Base-by-base conservation (phyloP, 140 eudicot species). In the Anethum foeniculum region DNA sequence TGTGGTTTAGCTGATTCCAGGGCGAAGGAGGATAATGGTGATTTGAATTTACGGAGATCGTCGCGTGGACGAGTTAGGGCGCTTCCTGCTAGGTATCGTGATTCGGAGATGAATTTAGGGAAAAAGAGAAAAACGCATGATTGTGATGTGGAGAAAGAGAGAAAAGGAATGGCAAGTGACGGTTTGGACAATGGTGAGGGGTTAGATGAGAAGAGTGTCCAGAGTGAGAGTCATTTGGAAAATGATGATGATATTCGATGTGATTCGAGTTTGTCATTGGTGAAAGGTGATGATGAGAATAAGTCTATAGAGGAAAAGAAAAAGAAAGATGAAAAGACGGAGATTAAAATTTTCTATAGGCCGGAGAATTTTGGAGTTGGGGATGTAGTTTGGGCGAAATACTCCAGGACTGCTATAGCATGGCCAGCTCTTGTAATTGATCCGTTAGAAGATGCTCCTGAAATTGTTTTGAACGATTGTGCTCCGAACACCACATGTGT, bases 341-440 rank as follows among this genome's bases (percentile, higher is more conserved):
- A 18, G 62, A 21, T 18, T 25, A 54, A 18, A 1, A 0, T 0
- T 54, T 18, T 54, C 62, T 54, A 19, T 19, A 60, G 68, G 32
- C 68, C 0, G 5, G 68, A n/a, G 68, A n/a, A 60, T 60, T 23
- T 60, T 3, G 15, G 12, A n/a, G 68, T 60, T 8, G 93, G 90
- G 3, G 94, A 94, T 85, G 78, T 90, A 72, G 98, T 94, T 43
- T 92, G 98, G 98, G 98, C 96, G 0, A 94, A 92, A 80, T 89
- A 90, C 51, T 90, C 94, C 8, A 92, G 88, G 73, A 49, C 82
- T 51, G 86, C 74, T 71, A 91, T 97, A 3, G 94, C 94, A 75
- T 94, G 98, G 97, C 98, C 98, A 0, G 98, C 96, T 39, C 80
- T 92, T 65, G 98, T 92, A 49, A 87, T 92, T 39, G 94, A 94